Percentiles rank a stretch among this genome's conserved stretches.
Conservation (phyloP, 805 yeast species). For the Geotrichum ghanense region DNA sequence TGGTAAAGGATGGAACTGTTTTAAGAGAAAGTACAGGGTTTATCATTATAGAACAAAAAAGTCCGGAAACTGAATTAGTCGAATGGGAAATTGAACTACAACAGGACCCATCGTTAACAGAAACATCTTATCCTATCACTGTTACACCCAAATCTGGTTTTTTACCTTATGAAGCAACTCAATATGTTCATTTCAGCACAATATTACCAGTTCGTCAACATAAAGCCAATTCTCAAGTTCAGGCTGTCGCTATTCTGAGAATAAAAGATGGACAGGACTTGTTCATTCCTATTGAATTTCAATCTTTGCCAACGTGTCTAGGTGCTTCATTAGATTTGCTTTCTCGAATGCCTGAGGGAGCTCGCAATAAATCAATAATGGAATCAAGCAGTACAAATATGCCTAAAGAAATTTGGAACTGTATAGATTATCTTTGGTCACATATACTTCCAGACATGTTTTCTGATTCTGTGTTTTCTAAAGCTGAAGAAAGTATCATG, state of each 20-base stretch:
- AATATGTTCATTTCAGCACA: conserved; percentile 13
- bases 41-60: conserved; percentile 25
- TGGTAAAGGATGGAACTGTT: conserved; percentile 19
- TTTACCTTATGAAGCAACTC: conserved; percentile 20
- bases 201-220: conserved; percentile 2
- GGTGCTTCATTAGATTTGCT: conserved; percentile 22
- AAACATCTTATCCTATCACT: conserved; percentile 11
- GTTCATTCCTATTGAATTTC: conserved; percentile 19
- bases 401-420: conserved; percentile 25
- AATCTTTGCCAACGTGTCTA: conserved; percentile 22
- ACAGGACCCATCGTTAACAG: background rate
- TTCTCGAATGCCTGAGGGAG: conserved; percentile 16
- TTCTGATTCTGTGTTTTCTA: conserved; percentile 13
- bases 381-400: conserved; percentile 16
- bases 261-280: conserved; percentile 24
- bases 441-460: conserved; percentile 18
- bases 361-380: conserved; percentile 11
- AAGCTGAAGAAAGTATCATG: conserved; percentile 12
- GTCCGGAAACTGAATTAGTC: conserved; percentile 24
- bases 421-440: conserved; percentile 26
- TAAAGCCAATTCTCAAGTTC: conserved; percentile 10
- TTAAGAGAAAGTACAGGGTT: conserved; percentile 15
- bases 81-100: conserved; percentile 25
- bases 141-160: conserved; percentile 23
- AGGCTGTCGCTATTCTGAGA: conserved; percentile 20